Conservation (phyloP, 352 stramenopile species). For the Phytophthora pisi region DNA sequence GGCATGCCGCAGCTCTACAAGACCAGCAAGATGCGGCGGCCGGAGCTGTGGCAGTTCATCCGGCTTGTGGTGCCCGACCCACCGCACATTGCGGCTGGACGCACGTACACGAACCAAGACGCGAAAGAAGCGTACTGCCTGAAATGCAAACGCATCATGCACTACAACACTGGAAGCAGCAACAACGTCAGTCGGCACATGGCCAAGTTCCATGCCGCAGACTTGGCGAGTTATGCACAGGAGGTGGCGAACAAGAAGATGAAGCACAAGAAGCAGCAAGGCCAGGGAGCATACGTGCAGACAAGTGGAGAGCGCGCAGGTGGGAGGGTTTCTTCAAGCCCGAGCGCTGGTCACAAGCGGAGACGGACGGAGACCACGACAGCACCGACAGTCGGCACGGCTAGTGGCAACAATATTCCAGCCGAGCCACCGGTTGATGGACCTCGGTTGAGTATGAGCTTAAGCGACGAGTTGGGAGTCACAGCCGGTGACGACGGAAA, state of each 20-base stretch:
- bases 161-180: conserved; percentile 62
- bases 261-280: conserved; percentile 33
- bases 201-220: conserved; percentile 52
- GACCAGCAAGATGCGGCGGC: conserved; percentile 64
- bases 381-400: conserved; percentile 1
- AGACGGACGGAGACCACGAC: conserved; percentile 22
- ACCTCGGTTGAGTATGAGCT: conserved; percentile 12
- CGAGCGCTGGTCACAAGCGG: conserved; percentile 19
- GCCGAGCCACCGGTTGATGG: conserved; percentile 3
- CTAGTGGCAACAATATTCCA: not conserved
- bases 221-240: conserved; percentile 49
- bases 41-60: conserved; percentile 64
- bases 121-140: conserved; percentile 59
- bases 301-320: not conserved
- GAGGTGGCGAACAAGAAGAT: conserved; percentile 43
- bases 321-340: conserved; percentile 1
- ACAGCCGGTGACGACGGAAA: conserved; percentile 6
- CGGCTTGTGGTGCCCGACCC: conserved; percentile 55
- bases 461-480: conserved; percentile 4
- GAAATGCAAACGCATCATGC: conserved; percentile 63
- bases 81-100: conserved; percentile 40
- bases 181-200: conserved; percentile 66
- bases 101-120: conserved; percentile 61
- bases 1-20: conserved; percentile 51
- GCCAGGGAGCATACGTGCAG: conserved; percentile 5